Base-by-base conservation (phyloP, 306 rosid species). In the Dryas drummondii region DNA sequence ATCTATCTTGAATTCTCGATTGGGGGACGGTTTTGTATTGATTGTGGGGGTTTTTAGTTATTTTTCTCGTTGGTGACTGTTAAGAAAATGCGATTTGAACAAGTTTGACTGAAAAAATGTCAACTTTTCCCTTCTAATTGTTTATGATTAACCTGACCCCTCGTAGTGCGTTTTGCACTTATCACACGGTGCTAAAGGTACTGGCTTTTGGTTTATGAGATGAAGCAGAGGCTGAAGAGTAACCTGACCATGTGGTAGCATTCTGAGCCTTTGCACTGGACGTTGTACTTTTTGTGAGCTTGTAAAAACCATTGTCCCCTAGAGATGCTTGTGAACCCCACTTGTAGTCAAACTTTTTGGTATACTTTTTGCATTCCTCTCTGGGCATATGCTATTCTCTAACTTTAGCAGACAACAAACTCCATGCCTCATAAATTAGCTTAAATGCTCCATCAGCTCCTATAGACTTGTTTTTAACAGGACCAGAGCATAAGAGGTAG, bases 371-470 rank as follows among this genome's bases (percentile, higher is more conserved):
- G 27, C 85, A 40, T 80, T 32, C 83, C 87, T 83, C 71, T 84
- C 87, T 79, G 90, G 77, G 86, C 97, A 75, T 87, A 90, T 0
- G 86, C 80, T 68, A 54, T 74, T 79, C 89, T 86, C 80, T 62
- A 88, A 78, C 58, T 72, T 88, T 88, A 73, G 91, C 97, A 22
- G 97, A 91, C 61, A 91, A 78, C 81, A 94, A 83, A 87, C 87
- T 88, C 97, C 97, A 92, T 13, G 97, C 98, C 86, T 91, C 91
- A 1, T 97, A 94, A 69, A 94, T 81, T 78, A 87, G 84, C 84
- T 88, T 90, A 79, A 94, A 94, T 5, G 98, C 98, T 78, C 97
- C 97, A 67, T 87, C 96, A 13, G 97, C 93, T 71, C 97, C 97
- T 2, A 88, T 5, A 5, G 97, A 83, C 82, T 94, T 94, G 90